A percentile compares a stretch with the other conserved stretches of the same genome.
These are phyloP conservation scores for Xylariaceae sp. DNA, from an alignment of 2,329 filamentous ascomycete species.

Conservation along the genomic window DNA sequence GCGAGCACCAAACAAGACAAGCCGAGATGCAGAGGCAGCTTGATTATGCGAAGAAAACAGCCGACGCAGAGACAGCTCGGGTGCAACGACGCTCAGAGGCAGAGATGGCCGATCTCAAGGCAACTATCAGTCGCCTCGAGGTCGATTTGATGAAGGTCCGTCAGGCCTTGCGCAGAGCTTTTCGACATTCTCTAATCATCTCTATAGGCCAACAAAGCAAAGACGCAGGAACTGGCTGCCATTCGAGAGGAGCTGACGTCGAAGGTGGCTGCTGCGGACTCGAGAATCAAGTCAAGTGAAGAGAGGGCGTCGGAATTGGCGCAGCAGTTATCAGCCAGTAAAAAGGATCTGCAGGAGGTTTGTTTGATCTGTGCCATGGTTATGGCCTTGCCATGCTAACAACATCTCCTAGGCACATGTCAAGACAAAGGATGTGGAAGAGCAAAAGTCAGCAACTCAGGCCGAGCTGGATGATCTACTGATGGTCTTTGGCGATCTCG, in stretches of 20 bases:
- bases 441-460: slow-evolving; percentile 57
- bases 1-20: slow-evolving; percentile 26
- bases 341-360: slow-evolving; percentile 26
- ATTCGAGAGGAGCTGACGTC: slow-evolving; percentile 42
- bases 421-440: slow-evolving; percentile 42
- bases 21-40: slow-evolving; percentile 33
- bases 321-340: slow-evolving; percentile 36
- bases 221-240: slow-evolving; percentile 51
- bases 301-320: slow-evolving; percentile 41
- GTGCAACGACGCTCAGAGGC: slow-evolving; percentile 24
- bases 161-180: no score
- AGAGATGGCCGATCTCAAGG: slow-evolving; percentile 24
- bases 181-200: no score
- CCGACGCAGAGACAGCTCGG: slow-evolving; percentile 23
- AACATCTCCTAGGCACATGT: slow-evolving; percentile 16
- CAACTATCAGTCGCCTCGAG: slow-evolving; percentile 48
- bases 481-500: slow-evolving; percentile 72
- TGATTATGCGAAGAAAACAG: slow-evolving; percentile 37
- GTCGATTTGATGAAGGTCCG: slow-evolving; percentile 53
- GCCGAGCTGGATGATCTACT: slow-evolving; percentile 73
- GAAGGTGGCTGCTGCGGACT: slow-evolving; percentile 17
- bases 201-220: slow-evolving; percentile 49
- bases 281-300: slow-evolving; percentile 28
- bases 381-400: slow-evolving; percentile 8
- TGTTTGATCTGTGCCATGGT: slow-evolving; percentile 3